Conservation (phyloP, 148 eudicot species). For the Chenopodium quinoa region DNA sequence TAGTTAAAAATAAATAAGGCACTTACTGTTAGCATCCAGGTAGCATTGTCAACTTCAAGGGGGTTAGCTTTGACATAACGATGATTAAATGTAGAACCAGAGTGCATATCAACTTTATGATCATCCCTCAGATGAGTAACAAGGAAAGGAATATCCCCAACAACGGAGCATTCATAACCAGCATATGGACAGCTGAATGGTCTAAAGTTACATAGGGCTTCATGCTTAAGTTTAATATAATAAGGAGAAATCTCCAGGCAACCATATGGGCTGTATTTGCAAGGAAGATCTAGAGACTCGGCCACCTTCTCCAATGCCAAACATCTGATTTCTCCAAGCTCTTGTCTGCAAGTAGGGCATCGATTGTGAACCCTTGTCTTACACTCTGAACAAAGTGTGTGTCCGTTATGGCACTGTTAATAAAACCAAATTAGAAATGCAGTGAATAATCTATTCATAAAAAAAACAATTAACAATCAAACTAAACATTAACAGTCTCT, state of each 20-base stretch:
- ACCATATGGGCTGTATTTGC: conserved; percentile 37
- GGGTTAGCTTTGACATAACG: conserved; percentile 46
- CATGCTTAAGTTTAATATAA: conserved; percentile 40
- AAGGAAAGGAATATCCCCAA: conserved; percentile 38
- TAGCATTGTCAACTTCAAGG: conserved; percentile 40
- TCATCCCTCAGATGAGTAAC: conserved; percentile 38
- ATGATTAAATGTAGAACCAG: conserved; percentile 43
- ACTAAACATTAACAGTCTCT: background rate
- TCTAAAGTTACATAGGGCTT: conserved; percentile 34
- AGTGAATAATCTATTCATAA: background rate
- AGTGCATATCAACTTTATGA: conserved; percentile 43
- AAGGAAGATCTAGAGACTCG: conserved; percentile 41
- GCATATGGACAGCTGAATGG: conserved; percentile 42
- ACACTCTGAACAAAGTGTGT: conserved; percentile 41
- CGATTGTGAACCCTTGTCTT: conserved; percentile 41
- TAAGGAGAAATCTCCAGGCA: conserved; percentile 36
- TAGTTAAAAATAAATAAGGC: background rate
- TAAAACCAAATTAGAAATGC: background rate
- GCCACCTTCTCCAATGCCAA: conserved; percentile 41
- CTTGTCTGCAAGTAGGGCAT: conserved; percentile 43
- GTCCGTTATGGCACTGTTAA: conserved; percentile 41
- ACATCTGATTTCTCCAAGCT: conserved; percentile 45
- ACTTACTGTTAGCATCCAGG: conserved; percentile 44
- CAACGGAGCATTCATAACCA: conserved; percentile 41
- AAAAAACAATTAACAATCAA: background rate